Conservation (phyloP, 768 basidiomycete genomes). For the Kwoniella pini region DNA sequence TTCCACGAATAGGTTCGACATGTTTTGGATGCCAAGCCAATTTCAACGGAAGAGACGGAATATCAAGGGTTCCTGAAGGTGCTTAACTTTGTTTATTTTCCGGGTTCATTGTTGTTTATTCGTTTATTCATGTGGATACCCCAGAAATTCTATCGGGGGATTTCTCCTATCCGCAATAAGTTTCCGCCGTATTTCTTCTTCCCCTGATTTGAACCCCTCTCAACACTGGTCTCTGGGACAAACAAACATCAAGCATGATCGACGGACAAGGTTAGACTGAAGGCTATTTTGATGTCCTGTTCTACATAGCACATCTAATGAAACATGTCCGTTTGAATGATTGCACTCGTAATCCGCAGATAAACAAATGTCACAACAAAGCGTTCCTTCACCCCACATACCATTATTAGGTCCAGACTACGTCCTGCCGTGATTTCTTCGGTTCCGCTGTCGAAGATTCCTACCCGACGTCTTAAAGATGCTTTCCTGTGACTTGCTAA, state of each 20-base stretch:
- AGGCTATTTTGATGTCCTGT: neutral
- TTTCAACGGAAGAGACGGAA: neutral
- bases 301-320: neutral
- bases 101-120: neutral
- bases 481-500: too few relatives aligned
- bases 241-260: neutral
- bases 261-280: conserved; percentile 8
- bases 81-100: neutral
- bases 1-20: too few relatives aligned
- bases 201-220: too few relatives aligned
- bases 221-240: too few relatives aligned
- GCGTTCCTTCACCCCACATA: neutral
- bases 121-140: neutral
- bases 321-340: neutral
- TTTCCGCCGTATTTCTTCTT: neutral
- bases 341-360: too few relatives aligned
- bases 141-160: conserved; percentile 1
- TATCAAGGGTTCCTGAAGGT: neutral
- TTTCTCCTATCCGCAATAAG: conserved; percentile 3
- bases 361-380: too few relatives aligned
- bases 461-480: conserved; percentile 3
- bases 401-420: neutral
- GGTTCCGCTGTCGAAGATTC: neutral
- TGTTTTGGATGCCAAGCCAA: neutral
- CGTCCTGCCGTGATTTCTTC: neutral